Conservation (phyloP, 2,329 filamentous ascomycete species). For the Venturia aucupariae region DNA sequence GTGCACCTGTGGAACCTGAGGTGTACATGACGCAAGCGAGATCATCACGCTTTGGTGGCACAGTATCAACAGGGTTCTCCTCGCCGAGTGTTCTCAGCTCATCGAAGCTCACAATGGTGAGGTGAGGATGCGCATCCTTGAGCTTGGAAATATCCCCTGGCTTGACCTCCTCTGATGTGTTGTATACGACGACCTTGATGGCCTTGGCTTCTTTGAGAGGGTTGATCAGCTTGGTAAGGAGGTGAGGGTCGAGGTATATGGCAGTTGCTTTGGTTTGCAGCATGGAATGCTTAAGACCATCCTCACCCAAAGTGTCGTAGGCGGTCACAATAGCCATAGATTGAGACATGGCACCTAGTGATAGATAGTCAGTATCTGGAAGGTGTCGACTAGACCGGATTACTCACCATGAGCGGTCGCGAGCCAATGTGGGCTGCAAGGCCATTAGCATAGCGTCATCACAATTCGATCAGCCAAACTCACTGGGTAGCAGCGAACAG, state of each 20-base stretch:
- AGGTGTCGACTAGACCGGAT: not conserved
- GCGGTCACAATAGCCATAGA: conserved; percentile 88
- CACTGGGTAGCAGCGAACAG: conserved; percentile 71
- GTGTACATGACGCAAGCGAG: conserved; percentile 77
- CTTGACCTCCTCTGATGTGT: conserved; percentile 44
- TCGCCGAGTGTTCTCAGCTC: conserved; percentile 47
- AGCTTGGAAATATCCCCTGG: conserved; percentile 46
- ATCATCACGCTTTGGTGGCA: conserved; percentile 64
- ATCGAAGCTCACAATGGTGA: conserved; percentile 47
- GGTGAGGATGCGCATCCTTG: conserved; percentile 42
- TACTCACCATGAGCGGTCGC: conserved; percentile 60
- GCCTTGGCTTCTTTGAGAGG: conserved; percentile 47
- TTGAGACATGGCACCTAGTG: conserved; percentile 66
- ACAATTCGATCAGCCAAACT: conserved; percentile 19
- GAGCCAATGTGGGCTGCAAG: conserved; percentile 66
- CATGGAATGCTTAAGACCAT: conserved; percentile 78
- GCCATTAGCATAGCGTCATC: conserved; percentile 6
- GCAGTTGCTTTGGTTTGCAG: conserved; percentile 69
- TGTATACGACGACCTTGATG: conserved; percentile 50
- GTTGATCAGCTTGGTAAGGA: conserved; percentile 46
- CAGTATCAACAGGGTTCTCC: conserved; percentile 60
- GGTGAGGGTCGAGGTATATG: conserved; percentile 80
- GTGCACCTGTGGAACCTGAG: conserved; percentile 79
- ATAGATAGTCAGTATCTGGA: conserved; percentile 12
- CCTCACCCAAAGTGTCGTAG: conserved; percentile 83